Conservation (phyloP, 768 basidiomycete species). For the Tricholomella constricta region DNA sequence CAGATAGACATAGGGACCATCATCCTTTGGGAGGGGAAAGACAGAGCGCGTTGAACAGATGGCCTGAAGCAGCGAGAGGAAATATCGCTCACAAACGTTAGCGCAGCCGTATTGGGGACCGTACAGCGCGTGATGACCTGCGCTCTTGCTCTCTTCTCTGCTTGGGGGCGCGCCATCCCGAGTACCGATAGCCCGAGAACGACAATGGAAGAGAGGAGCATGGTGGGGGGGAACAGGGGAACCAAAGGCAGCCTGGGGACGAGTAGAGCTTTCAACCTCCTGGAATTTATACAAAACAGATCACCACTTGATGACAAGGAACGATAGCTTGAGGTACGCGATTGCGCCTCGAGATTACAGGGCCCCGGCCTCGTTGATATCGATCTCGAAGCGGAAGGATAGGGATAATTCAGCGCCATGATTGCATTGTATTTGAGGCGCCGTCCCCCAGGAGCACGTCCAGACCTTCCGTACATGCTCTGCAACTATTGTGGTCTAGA, state of each 20-base stretch:
- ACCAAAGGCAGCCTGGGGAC: neutral
- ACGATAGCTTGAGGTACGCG: no score
- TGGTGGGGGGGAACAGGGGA: neutral
- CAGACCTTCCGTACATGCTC: no score
- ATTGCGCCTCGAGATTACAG: no score
- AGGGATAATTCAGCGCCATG: no score
- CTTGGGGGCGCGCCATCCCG: conserved; percentile 11
- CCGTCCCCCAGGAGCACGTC: no score
- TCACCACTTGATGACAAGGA: neutral
- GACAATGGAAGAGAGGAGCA: conserved; percentile 14
- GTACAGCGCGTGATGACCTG: conserved; percentile 21
- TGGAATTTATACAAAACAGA: neutral
- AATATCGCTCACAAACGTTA: conserved; percentile 17
- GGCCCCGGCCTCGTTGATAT: no score
- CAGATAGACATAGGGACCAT: conserved; percentile 19
- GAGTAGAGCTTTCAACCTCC: neutral
- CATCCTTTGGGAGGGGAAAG: conserved; percentile 13
- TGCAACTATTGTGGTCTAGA: no score
- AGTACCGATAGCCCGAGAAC: conserved; percentile 10
- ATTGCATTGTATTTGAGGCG: no score
- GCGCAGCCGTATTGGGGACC: conserved; percentile 19
- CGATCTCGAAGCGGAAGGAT: no score
- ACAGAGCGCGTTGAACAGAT: neutral
- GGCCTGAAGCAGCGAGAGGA: neutral
- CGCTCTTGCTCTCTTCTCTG: conserved; percentile 16